Conservation (phyloP, 2,329 filamentous ascomycete species). For the Aotearoamyces nothofagi region DNA sequence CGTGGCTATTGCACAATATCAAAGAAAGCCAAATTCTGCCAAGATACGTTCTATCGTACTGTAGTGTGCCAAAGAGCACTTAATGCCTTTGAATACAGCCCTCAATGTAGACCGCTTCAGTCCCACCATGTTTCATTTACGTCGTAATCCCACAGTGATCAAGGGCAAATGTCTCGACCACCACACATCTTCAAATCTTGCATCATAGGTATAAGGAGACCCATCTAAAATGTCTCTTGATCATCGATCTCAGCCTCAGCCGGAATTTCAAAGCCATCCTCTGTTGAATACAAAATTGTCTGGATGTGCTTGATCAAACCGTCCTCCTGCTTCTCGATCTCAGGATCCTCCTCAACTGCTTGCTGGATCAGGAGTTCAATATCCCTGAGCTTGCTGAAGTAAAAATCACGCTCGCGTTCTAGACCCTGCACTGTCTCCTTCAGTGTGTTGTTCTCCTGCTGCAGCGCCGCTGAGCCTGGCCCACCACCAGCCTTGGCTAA, state of each 20-base stretch:
- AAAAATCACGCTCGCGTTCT: slow-evolving; percentile 95
- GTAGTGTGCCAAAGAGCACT: too few species aligned
- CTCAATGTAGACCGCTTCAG: too few species aligned
- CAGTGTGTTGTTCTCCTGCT: slow-evolving; percentile 72
- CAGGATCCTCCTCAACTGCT: slow-evolving; percentile 80
- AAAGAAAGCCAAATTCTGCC: too few species aligned
- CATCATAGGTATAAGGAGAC: slow-evolving; percentile 9
- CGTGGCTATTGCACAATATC: too few species aligned
- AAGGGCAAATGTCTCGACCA: too few species aligned
- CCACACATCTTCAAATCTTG: too few species aligned
- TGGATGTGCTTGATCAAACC: slow-evolving; percentile 92
- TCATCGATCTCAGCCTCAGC: slow-evolving; percentile 55
- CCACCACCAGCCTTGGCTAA: slow-evolving; percentile 27
- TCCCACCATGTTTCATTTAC: too few species aligned
- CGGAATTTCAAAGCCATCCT: slow-evolving; percentile 84
- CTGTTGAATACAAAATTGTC: slow-evolving; percentile 90
- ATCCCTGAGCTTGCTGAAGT: slow-evolving; percentile 96
- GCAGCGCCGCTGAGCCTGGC: slow-evolving; percentile 54
- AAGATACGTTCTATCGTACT: too few species aligned
- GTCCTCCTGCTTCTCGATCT: slow-evolving; percentile 87
- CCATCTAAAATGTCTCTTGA: slow-evolving; percentile 59
- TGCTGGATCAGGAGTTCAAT: slow-evolving; percentile 92
- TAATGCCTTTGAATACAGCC: too few species aligned
- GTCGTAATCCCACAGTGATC: too few species aligned
- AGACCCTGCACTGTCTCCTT: slow-evolving; percentile 93